Evolutionary conservation across 257 asterid genomes (phyloP), one percentile per base, ranked within the genome.

Genomic region (Osmanthus fragrans): DNA sequence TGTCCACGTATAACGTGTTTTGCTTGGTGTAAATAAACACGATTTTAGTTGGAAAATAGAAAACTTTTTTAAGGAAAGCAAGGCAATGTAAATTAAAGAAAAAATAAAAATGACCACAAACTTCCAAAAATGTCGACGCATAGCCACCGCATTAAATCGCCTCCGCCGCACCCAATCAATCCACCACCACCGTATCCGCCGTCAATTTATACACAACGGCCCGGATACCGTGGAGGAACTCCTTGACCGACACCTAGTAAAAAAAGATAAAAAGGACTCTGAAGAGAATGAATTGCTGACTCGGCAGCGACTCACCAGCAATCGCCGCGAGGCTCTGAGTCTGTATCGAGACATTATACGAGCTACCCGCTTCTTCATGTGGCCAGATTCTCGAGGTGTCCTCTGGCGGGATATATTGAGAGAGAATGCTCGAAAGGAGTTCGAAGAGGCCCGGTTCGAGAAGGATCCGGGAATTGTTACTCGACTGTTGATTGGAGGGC

Each of bases 201-300:
- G 85, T 76, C 85, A 88, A 40, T 34, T 80, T 36, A 77, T 93
- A 56, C 98, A 96, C 88, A 56, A 88, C 56, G 99, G 99, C 0
- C 98, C 98, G 12, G 99, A 92, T 73, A 93, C 98, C 1, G 75
- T 96, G 51, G 99, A 93, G 74, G 99, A 96, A 83, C 90, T 95
- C 72, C 77, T 95, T 56, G 99, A 93, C 7, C 83, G 98, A 66
- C 99, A 95, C 82, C 66, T 93, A 4, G 92, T 80, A 5, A 92
- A 93, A 81, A 74, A 77, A 54, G 90, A 82, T 32, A 86, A 81
- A 10, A 90, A 80, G 40, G 73, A n/a, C 76, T 84, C 84, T 70
- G 97, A 93, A 39, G 92, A 93, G 72, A 87, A 82, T 40, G 98
- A 90, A 70, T 54, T 85, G 40, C 72, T 88, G 69, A 81, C 83